These are phyloP conservation scores for Tolypocladium nubicola DNA, from an alignment of 2,329 filamentous ascomycete genomes.

Conservation along the genomic window DNA sequence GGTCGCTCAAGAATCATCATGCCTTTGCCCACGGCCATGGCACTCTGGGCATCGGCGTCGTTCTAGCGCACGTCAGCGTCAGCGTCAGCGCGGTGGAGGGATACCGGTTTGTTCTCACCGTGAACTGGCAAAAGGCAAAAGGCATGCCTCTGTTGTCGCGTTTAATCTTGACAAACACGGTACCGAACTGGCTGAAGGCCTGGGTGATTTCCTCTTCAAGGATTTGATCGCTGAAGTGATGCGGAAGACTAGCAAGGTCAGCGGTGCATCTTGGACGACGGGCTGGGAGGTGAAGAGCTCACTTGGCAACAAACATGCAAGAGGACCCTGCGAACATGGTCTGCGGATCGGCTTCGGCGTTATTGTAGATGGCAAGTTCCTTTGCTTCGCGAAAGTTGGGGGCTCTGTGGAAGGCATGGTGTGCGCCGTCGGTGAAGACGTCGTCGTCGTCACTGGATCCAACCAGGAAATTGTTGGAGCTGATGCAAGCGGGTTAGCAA, in stretches of 20 bases:
- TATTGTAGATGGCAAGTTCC: constrained; percentile 2
- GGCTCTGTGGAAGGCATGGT: not conserved
- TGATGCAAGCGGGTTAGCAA: not conserved
- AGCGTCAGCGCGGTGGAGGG: not conserved
- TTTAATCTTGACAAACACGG: constrained; percentile 52
- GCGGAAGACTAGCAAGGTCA: constrained; percentile 34
- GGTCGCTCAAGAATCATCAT: constrained; percentile 41
- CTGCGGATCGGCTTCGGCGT: constrained; percentile 34
- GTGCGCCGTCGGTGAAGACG: constrained; percentile 7
- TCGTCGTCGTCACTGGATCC: constrained; percentile 9
- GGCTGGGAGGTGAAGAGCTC: constrained; percentile 17
- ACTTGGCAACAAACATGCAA: constrained; percentile 59
- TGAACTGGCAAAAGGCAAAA: constrained; percentile 54
- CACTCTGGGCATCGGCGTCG: constrained; percentile 35
- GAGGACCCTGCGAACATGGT: constrained; percentile 40
- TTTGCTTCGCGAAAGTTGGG: not conserved
- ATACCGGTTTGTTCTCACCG: constrained; percentile 28
- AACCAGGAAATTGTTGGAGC: constrained; percentile 5
- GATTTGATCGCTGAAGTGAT: constrained; percentile 35
- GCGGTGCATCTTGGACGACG: not conserved
- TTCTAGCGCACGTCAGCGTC: constrained; percentile 22
- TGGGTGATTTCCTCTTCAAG: constrained; percentile 42
- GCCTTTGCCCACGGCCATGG: constrained; percentile 35
- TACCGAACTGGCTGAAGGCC: constrained; percentile 42
- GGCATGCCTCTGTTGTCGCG: constrained; percentile 48